Conservation (phyloP, 176 grass and related monocot species). For the Pontederia crassipes region DNA sequence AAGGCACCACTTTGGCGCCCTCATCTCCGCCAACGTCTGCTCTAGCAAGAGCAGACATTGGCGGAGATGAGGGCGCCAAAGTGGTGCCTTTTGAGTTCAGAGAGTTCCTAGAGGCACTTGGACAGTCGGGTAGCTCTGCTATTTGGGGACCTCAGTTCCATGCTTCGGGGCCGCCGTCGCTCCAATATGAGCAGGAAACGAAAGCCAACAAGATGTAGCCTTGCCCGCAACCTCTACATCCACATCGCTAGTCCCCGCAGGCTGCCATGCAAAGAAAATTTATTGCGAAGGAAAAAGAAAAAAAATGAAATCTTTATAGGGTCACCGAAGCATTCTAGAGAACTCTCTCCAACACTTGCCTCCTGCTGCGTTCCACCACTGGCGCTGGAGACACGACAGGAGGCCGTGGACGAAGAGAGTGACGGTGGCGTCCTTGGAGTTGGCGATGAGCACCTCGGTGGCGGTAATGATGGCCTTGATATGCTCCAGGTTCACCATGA, state of each 20-base stretch:
- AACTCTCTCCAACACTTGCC: background rate
- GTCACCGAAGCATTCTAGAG: background rate
- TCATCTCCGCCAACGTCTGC: slow-evolving; percentile 42
- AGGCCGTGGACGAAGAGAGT: slow-evolving; percentile 10
- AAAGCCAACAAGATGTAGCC: background rate
- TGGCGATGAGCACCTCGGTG: slow-evolving; percentile 17
- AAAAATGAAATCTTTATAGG: background rate
- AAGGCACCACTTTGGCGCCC: slow-evolving; percentile 66
- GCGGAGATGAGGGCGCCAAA: slow-evolving; percentile 58
- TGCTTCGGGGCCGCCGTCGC: background rate
- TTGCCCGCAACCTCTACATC: slow-evolving; percentile 1
- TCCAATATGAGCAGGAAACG: background rate
- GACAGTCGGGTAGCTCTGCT: background rate
- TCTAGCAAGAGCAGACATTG: slow-evolving; percentile 19
- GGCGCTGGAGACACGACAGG: background rate
- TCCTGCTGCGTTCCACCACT: slow-evolving; percentile 2
- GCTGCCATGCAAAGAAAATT: background rate
- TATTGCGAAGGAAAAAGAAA: background rate
- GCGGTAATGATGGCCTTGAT: slow-evolving; percentile 25
- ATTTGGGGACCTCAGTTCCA: background rate
- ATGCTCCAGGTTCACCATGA: background rate
- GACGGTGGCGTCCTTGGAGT: slow-evolving; percentile 4
- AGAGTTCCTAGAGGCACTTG: slow-evolving; percentile 7
- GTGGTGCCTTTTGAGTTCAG: slow-evolving; percentile 86
- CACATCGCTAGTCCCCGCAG: background rate